Base-by-base conservation (phyloP, 2,329 filamentous ascomycete genomes). In the Monilinia fructigena region DNA sequence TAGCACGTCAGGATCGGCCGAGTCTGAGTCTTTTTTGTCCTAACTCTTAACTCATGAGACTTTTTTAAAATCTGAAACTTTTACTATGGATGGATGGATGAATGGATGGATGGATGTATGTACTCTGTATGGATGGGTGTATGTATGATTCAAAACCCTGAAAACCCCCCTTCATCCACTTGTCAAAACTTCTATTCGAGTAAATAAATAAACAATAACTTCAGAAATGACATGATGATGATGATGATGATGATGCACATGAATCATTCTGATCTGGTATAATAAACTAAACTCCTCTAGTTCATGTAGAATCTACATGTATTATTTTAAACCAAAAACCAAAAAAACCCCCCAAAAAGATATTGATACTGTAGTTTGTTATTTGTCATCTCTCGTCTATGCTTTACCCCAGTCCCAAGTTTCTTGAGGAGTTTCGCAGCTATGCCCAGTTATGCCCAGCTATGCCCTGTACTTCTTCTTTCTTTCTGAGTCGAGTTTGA, bases 161-260 rank as follows among this genome's bases (percentile, higher is more conserved):
- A 65, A 52, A 60, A 11, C 23, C 4, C 8, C 63, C 26, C 40
- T 35, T 35, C 63, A 65, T 65, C 55, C 55, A 65, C 63, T 60
- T 65, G 63, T 65, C 63, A 52, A 35, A 35, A 14, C 28, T 54
- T 40, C 60, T 23, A 65, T 65, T 65, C 47, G 63, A 65, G 45
- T 59, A 65, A 31, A 40, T 14, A 40, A 40, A 12, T 11, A 28
- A 50, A 40, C 20, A n/a, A 42, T 31, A 59, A 23, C 12, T 26
- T 59, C 28, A 28, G 28, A 28, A 28, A 35, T 35, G 31, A 35
- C 31, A 35, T 35, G 31, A 35, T 35, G 31, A 35, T 35, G 31
- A 35, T 23, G 31, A 31, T 31, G 31, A 35, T 16, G 47, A 38
- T 26, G 26, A 47, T 18, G 23, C 12, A 16, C 31, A 61, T 50